Conservation (phyloP, 768 basidiomycete species). For the Lentinula edodes region DNA sequence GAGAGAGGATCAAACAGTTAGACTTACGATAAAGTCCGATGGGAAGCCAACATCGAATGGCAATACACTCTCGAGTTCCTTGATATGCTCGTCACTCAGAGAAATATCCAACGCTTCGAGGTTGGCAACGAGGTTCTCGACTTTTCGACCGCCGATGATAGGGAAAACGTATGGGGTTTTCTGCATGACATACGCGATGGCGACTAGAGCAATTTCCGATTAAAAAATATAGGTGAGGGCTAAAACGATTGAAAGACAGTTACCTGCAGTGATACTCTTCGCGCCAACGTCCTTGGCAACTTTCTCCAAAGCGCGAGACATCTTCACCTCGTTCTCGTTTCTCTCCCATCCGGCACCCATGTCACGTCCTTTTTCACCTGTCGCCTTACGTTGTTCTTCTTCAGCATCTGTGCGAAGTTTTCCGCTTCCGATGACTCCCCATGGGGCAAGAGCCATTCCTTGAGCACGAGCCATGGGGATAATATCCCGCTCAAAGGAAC, state of each 20-base stretch:
- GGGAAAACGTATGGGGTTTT: slow-evolving; percentile 7
- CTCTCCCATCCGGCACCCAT: slow-evolving; percentile 25
- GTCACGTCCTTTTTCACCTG: slow-evolving; percentile 34
- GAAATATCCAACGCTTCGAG: slow-evolving; percentile 32
- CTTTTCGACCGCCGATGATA: slow-evolving; percentile 26
- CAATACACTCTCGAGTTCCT: slow-evolving; percentile 26
- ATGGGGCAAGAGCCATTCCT: slow-evolving; percentile 24
- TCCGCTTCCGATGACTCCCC: slow-evolving; percentile 20
- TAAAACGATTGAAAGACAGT: background rate
- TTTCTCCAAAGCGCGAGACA: slow-evolving; percentile 29
- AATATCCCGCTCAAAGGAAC: slow-evolving; percentile 39
- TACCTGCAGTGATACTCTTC: slow-evolving; percentile 19
- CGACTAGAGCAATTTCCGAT: slow-evolving; percentile 17
- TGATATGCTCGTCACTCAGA: slow-evolving; percentile 31
- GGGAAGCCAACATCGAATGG: slow-evolving; percentile 38
- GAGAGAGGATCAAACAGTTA: background rate
- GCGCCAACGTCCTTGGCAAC: slow-evolving; percentile 35
- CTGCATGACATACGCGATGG: slow-evolving; percentile 35
- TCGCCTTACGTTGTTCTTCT: slow-evolving; percentile 1
- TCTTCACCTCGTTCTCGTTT: slow-evolving; percentile 23
- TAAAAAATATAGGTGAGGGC: background rate
- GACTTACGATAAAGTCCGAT: slow-evolving; percentile 5
- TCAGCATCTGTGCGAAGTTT: slow-evolving; percentile 50
- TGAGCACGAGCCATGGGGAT: slow-evolving; percentile 23
- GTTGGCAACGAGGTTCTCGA: slow-evolving; percentile 33